phyloP scores from a whole-genome alignment of 2,329 filamentous ascomycete species.

The Epichloe gansuensis region DNA sequence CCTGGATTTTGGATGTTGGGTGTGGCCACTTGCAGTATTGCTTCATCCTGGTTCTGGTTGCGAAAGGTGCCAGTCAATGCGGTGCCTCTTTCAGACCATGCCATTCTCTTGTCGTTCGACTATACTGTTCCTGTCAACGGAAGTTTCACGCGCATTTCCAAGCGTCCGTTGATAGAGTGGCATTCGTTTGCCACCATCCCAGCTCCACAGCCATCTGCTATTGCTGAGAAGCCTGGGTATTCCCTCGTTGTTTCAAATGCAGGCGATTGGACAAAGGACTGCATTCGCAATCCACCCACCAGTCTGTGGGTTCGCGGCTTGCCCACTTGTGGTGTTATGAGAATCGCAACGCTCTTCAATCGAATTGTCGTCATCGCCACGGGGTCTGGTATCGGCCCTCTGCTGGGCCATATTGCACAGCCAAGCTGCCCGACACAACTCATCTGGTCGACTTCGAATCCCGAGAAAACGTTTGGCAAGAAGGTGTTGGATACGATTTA shows the following conservation, averaged over 20 bases:
- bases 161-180: conserved; percentile 54
- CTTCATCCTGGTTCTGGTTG: conserved; percentile 62
- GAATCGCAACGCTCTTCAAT: conserved; percentile 52
- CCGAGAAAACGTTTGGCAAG: conserved; percentile 48
- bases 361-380: conserved; percentile 56
- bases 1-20: conserved; percentile 54
- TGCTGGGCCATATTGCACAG: conserved; percentile 44
- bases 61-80: conserved; percentile 52
- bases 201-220: conserved; percentile 26
- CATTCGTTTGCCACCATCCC: conserved; percentile 67
- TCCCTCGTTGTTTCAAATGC: conserved; percentile 59
- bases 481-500: conserved; percentile 43
- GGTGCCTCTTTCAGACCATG: conserved; percentile 58
- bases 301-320: conserved; percentile 56
- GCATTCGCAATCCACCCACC: conserved; percentile 48
- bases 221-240: conserved; percentile 33
- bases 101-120: conserved; percentile 55
- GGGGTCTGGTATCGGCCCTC: conserved; percentile 60
- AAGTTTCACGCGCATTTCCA: conserved; percentile 41
- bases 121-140: conserved; percentile 44
- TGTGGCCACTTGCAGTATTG: conserved; percentile 49
- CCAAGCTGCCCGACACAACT: conserved; percentile 41
- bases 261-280: conserved; percentile 58
- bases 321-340: conserved; percentile 53
- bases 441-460: conserved; percentile 54